Conservation (phyloP, 1,139 yeast species). For the Kodamaea arcana region DNA sequence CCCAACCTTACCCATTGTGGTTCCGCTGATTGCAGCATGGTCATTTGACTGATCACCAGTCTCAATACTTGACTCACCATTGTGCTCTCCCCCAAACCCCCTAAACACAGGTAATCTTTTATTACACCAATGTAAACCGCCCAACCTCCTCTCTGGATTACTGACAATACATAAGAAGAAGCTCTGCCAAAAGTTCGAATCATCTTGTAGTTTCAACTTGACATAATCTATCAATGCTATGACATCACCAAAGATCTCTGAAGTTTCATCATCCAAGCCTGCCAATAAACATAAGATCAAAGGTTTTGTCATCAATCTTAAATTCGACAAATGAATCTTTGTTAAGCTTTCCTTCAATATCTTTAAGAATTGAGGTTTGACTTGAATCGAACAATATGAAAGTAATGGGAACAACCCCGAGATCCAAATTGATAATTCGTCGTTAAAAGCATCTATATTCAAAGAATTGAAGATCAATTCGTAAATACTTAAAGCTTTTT, state of each 20-base stretch:
- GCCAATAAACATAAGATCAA: slow-evolving; percentile 72
- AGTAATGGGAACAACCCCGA: slow-evolving; percentile 86
- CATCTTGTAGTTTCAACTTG: slow-evolving; percentile 57
- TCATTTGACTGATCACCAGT: no score
- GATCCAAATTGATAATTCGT: slow-evolving; percentile 65
- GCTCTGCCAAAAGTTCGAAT: slow-evolving; percentile 81
- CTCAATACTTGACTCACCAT: no score
- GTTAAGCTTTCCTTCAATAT: slow-evolving; percentile 52
- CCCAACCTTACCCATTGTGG: slow-evolving; percentile 1
- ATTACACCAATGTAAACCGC: slow-evolving; percentile 76
- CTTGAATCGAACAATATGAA: slow-evolving; percentile 83
- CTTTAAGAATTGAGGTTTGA: slow-evolving; percentile 69
- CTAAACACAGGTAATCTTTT: slow-evolving; percentile 57
- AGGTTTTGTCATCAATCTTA: slow-evolving; percentile 61
- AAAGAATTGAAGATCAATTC: slow-evolving; percentile 62
- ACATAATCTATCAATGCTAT: slow-evolving; percentile 58
- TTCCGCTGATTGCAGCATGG: no score
- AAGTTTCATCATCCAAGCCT: slow-evolving; percentile 87
- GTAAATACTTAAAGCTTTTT: slow-evolving; percentile 77
- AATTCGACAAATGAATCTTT: slow-evolving; percentile 38
- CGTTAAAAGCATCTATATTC: slow-evolving; percentile 47
- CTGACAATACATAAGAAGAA: slow-evolving; percentile 71
- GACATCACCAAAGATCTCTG: slow-evolving; percentile 69
- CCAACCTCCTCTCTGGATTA: slow-evolving; percentile 74
- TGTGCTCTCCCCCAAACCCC: slow-evolving; percentile 11